phyloP scores from a whole-genome alignment of 2,329 filamentous ascomycete genomes.

The Blastomyces parvus region DNA sequence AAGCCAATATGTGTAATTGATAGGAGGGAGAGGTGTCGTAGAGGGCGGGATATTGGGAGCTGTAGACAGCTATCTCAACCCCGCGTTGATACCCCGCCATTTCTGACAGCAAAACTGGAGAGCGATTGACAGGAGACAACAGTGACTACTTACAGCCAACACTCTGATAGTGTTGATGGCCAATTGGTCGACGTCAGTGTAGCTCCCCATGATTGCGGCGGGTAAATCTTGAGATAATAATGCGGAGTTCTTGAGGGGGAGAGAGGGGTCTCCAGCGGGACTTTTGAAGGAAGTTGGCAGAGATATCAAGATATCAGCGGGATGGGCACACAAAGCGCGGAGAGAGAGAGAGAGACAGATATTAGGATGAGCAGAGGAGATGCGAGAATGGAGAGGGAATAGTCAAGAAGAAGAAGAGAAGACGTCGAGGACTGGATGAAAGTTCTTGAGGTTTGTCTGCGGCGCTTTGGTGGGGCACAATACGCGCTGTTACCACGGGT shows the following conservation, averaged over 20 bases:
- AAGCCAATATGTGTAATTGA: background rate
- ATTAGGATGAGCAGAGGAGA: constrained; percentile 16
- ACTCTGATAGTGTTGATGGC: constrained; percentile 97
- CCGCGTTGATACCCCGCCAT: background rate
- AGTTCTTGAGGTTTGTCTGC: background rate
- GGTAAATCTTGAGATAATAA: background rate
- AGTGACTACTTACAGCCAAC: constrained; percentile 67
- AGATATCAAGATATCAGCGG: background rate
- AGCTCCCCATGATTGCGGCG: constrained; percentile 60
- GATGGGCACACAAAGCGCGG: constrained; percentile 15
- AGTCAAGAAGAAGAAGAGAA: constrained; percentile 9
- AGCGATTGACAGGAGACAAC: background rate
- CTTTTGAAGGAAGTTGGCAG: background rate
- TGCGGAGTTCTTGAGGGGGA: background rate
- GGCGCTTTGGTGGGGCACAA: background rate
- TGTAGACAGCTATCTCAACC: background rate
- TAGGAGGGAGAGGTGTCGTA: background rate
- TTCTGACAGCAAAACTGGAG: background rate
- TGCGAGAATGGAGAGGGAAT: constrained; percentile 18
- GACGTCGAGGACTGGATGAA: background rate
- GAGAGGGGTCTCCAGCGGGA: background rate
- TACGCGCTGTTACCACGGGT: background rate
- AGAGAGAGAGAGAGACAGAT: constrained; percentile 19
- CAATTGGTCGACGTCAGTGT: constrained; percentile 75
- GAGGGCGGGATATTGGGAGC: background rate